Evolutionary conservation across 2,329 filamentous ascomycete species (phyloP).

Genomic region (Aspergillus neoniger): DNA sequence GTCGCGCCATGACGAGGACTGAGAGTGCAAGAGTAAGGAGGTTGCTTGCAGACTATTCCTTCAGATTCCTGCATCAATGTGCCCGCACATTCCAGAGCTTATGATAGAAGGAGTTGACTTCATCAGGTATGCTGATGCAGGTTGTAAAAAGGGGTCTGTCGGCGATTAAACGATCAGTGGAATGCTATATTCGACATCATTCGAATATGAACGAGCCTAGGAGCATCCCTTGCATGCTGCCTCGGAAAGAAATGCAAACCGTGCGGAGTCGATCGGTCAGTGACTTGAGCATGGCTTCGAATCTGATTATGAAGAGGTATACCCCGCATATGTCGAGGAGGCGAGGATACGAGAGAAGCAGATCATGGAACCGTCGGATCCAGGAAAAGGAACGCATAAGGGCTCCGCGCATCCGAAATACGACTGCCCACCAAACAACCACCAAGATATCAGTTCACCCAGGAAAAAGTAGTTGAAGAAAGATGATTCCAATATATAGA

Average conservation of each 20-base stretch:
- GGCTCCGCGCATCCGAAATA: background rate
- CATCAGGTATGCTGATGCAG: background rate
- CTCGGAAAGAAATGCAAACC: background rate
- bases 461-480: background rate
- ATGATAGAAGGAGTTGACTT: background rate
- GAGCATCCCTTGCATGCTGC: background rate
- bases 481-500: conserved; percentile 12
- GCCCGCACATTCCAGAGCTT: background rate
- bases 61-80: background rate
- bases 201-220: background rate
- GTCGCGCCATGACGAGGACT: no score
- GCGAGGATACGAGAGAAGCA: background rate
- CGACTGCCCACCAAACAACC: background rate
- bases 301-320: background rate
- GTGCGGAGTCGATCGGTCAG: background rate
- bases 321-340: background rate
- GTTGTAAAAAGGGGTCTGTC: background rate
- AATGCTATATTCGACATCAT: background rate
- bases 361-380: background rate
- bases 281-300: background rate
- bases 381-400: background rate
- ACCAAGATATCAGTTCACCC: background rate
- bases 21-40: background rate
- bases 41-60: background rate
- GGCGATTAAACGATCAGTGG: background rate